A percentile compares a stretch with the other conserved stretches of the same genome.
Evolutionary conservation across 2,329 filamentous ascomycete genomes (phyloP).

Genomic region (Triangularia verruculosa): DNA sequence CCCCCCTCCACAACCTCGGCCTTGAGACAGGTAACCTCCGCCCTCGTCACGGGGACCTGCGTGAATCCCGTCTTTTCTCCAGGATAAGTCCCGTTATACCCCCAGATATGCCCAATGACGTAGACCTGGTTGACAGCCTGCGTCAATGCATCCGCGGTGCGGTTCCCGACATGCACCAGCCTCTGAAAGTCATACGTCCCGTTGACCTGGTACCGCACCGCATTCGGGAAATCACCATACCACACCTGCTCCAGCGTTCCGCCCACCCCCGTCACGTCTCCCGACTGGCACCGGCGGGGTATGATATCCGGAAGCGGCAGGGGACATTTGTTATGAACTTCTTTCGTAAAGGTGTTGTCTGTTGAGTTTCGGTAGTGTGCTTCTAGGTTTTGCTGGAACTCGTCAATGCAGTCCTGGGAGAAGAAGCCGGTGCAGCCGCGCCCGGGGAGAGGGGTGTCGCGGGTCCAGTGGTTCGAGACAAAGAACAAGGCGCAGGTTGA

Average conservation of each 20-base stretch:
- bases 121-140: not conserved
- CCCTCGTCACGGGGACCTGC: not conserved
- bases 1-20: not conserved
- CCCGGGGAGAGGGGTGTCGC: not conserved
- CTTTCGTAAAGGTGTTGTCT: not conserved
- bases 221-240: no score
- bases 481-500: not conserved
- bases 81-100: not conserved
- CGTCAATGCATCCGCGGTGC: not conserved
- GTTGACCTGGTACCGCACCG: not conserved
- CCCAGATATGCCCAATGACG: not conserved
- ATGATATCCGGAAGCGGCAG: not conserved
- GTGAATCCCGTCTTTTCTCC: not conserved
- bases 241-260: not conserved
- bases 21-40: not conserved
- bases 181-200: not conserved
- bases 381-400: not conserved
- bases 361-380: not conserved
- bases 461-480: not conserved
- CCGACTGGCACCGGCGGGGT: not conserved
- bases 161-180: not conserved
- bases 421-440: not conserved
- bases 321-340: not conserved
- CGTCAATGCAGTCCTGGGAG: not conserved
- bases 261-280: not conserved